These are phyloP conservation scores for Nidularia pulvinata DNA, from an alignment of 768 basidiomycete genomes.

Conservation along the genomic window DNA sequence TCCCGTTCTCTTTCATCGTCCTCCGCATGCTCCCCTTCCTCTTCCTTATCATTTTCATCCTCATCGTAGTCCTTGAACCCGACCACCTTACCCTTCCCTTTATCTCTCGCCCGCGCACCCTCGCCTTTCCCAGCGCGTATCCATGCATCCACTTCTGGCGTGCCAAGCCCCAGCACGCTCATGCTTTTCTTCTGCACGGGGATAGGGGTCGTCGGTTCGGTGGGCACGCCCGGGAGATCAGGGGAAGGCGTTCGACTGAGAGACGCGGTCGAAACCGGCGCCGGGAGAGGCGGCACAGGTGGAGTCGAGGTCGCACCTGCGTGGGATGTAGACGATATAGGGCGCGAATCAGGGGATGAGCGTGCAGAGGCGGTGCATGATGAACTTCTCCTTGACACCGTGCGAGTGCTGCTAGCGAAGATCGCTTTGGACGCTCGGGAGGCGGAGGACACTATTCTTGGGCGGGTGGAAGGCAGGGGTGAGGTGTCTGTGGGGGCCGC, in stretches of 20 bases:
- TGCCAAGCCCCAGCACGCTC: slow-evolving; percentile 42
- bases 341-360: slow-evolving; percentile 6
- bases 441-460: background rate
- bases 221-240: slow-evolving; percentile 30
- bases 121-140: slow-evolving; percentile 37
- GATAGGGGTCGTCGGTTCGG: slow-evolving; percentile 31
- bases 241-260: slow-evolving; percentile 39
- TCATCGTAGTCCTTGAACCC: slow-evolving; percentile 34
- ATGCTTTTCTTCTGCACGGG: slow-evolving; percentile 17
- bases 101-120: slow-evolving; percentile 15
- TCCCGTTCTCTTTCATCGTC: slow-evolving; percentile 18
- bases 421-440: background rate
- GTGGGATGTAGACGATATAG: slow-evolving; percentile 10
- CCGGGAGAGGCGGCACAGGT: slow-evolving; percentile 13
- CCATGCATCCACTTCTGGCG: slow-evolving; percentile 56
- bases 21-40: slow-evolving; percentile 9
- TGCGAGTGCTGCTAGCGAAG: background rate
- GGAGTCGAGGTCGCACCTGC: slow-evolving; percentile 7
- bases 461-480: too few relatives aligned
- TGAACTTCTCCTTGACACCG: background rate
- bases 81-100: slow-evolving; percentile 40
- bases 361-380: slow-evolving; percentile 3
- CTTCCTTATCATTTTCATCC: slow-evolving; percentile 10
- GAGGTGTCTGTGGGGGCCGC: slow-evolving; percentile 2
- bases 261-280: background rate